Percentiles rank a stretch among this genome's conserved stretches.
These are phyloP conservation scores for Fraxinus dipetala DNA, from an alignment of 305 asterid genomes.

Conservation along the genomic window DNA sequence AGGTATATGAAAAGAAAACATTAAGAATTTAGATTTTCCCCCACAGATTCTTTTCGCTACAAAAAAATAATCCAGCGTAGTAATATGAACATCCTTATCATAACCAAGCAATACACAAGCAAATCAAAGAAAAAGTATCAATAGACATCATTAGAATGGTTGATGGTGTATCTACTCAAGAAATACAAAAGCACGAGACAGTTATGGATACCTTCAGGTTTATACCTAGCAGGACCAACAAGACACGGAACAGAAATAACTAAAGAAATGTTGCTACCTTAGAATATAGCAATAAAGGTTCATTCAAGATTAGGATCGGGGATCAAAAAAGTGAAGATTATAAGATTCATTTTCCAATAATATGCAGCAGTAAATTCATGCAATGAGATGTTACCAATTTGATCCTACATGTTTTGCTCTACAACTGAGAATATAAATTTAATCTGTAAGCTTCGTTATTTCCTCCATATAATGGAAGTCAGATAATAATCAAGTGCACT, in stretches of 20 bases:
- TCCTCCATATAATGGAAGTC: not conserved
- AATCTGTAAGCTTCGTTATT: not conserved
- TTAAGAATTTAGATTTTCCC: not conserved
- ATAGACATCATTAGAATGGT: not conserved
- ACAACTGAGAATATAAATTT: not conserved
- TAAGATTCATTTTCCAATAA: not conserved
- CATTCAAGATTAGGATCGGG: not conserved
- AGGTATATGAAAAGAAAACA: not conserved
- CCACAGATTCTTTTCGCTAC: not conserved
- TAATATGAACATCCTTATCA: not conserved
- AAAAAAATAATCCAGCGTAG: not conserved
- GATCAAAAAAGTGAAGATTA: not conserved
- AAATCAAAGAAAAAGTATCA: not conserved
- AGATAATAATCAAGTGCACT: not conserved
- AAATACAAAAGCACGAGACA: not conserved
- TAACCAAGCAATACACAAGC: not conserved
- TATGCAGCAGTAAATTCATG: not conserved
- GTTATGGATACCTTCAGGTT: not conserved
- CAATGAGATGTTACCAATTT: not conserved
- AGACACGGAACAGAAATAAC: not conserved
- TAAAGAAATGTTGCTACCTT: not conserved
- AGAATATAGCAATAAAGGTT: not conserved
- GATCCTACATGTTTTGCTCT: not conserved
- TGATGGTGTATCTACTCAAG: not conserved
- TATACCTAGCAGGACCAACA: not conserved